These are phyloP conservation scores for Lenzites betulinus DNA, from an alignment of 768 basidiomycete genomes.

Conservation along the genomic window DNA sequence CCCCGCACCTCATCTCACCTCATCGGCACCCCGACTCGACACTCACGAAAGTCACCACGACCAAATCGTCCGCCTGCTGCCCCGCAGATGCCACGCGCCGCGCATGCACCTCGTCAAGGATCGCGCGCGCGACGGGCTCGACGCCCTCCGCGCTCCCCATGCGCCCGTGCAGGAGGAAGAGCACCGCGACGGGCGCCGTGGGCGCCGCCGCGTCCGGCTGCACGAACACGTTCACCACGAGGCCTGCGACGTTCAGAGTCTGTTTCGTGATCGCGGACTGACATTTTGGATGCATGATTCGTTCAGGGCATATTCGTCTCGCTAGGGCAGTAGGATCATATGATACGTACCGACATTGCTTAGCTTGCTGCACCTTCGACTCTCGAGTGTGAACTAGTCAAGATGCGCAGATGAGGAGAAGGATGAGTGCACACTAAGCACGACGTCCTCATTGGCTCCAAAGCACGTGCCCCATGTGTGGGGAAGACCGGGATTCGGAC, in stretches of 20 bases:
- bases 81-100: conserved; percentile 26
- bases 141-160: conserved; percentile 34
- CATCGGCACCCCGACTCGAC: neutral
- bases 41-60: conserved; percentile 50
- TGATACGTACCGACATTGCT: too few species aligned
- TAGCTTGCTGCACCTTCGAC: too few species aligned
- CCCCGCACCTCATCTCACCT: too few species aligned
- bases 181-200: conserved; percentile 29
- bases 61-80: conserved; percentile 39
- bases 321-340: too few species aligned
- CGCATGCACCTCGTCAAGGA: conserved; percentile 38
- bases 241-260: conserved; percentile 29
- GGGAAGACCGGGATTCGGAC: too few species aligned
- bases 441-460: too few species aligned
- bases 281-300: too few species aligned
- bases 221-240: conserved; percentile 31
- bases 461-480: too few species aligned
- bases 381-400: too few species aligned
- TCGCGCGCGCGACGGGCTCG: conserved; percentile 35
- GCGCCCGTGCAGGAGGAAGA: conserved; percentile 53
- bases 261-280: conserved; percentile 20
- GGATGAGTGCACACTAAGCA: too few species aligned
- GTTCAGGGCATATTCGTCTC: too few species aligned
- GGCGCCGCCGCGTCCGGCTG: conserved; percentile 31
- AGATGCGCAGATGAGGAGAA: too few species aligned